Evolutionary conservation across 768 basidiomycete genomes (phyloP).

Genomic region (Fibroporia radiculosa): DNA sequence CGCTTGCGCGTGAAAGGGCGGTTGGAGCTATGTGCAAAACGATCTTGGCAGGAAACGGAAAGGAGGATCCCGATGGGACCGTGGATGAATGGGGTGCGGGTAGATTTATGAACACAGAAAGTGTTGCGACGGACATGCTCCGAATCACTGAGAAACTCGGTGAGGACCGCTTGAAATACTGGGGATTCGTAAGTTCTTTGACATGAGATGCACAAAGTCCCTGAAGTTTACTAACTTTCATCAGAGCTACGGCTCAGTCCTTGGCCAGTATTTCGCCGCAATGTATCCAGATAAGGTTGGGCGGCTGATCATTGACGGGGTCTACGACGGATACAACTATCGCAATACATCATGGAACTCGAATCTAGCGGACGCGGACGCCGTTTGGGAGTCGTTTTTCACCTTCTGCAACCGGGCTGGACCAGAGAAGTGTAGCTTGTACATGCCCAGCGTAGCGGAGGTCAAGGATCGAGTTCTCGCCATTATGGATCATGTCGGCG

Average conservation of each 20-base stretch:
- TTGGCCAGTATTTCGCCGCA: slow-evolving; percentile 20
- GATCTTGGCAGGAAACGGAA: slow-evolving; percentile 8
- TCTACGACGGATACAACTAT: slow-evolving; percentile 20
- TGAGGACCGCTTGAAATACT: slow-evolving; percentile 22
- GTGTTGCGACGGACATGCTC: slow-evolving; percentile 25
- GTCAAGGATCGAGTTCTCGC: slow-evolving; percentile 14
- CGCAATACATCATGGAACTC: slow-evolving; percentile 11
- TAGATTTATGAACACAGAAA: slow-evolving; percentile 19
- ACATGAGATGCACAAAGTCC: background rate
- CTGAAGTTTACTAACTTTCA: background rate
- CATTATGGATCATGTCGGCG: slow-evolving; percentile 5
- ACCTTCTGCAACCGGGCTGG: slow-evolving; percentile 18
- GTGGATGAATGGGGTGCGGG: slow-evolving; percentile 10
- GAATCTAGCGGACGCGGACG: slow-evolving; percentile 18
- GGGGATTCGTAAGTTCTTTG: slow-evolving; percentile 17
- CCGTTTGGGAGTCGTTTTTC: slow-evolving; percentile 11
- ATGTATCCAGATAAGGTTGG: slow-evolving; percentile 27
- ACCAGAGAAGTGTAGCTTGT: slow-evolving; percentile 16
- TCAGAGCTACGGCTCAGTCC: slow-evolving; percentile 12
- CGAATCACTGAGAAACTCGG: slow-evolving; percentile 20
- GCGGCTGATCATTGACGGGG: slow-evolving; percentile 24
- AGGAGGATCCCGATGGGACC: background rate
- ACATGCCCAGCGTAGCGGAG: slow-evolving; percentile 13
- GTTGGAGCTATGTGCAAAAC: slow-evolving; percentile 6
- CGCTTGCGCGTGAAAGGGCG: slow-evolving; percentile 1